phyloP scores from a whole-genome alignment of 2,329 filamentous ascomycete genomes.

The Metarhizium humberi region DNA sequence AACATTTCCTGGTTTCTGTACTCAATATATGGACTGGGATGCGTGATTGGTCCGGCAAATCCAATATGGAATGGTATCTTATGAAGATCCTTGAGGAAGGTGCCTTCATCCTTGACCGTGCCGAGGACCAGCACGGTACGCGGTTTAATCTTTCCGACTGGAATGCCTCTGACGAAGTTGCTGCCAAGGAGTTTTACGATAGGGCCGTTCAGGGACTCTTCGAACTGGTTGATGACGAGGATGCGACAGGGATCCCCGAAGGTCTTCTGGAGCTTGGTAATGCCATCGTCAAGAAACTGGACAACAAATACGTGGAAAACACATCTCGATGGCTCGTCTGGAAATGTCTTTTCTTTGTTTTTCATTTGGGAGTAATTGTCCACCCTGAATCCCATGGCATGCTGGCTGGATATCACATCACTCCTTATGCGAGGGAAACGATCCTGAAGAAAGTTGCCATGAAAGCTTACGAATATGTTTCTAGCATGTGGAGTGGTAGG shows the following conservation, averaged over 20 bases:
- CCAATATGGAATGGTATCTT: slow-evolving; percentile 86
- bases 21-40: slow-evolving; percentile 81
- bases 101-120: slow-evolving; percentile 78
- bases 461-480: slow-evolving; percentile 68
- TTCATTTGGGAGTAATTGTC: slow-evolving; percentile 73
- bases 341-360: slow-evolving; percentile 87
- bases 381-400: slow-evolving; percentile 76
- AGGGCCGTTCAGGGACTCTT: slow-evolving; percentile 74
- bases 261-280: slow-evolving; percentile 77
- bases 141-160: slow-evolving; percentile 64
- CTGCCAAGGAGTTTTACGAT: slow-evolving; percentile 82
- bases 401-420: slow-evolving; percentile 86
- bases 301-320: slow-evolving; percentile 60
- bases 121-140: slow-evolving; percentile 67
- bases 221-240: slow-evolving; percentile 75
- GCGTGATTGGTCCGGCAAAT: slow-evolving; percentile 81
- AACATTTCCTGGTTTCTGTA: slow-evolving; percentile 73
- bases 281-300: slow-evolving; percentile 70
- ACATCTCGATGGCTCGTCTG: slow-evolving; percentile 79
- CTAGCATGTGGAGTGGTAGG: slow-evolving; percentile 66
- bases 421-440: slow-evolving; percentile 79
- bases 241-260: slow-evolving; percentile 75
- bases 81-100: slow-evolving; percentile 93
- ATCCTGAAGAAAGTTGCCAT: slow-evolving; percentile 72
- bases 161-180: slow-evolving; percentile 69